A percentile compares a stretch with the other conserved stretches of the same genome.
These are phyloP conservation scores for Xylariaceae sp. DNA, from an alignment of 2,329 filamentous ascomycete genomes.

Conservation along the genomic window DNA sequence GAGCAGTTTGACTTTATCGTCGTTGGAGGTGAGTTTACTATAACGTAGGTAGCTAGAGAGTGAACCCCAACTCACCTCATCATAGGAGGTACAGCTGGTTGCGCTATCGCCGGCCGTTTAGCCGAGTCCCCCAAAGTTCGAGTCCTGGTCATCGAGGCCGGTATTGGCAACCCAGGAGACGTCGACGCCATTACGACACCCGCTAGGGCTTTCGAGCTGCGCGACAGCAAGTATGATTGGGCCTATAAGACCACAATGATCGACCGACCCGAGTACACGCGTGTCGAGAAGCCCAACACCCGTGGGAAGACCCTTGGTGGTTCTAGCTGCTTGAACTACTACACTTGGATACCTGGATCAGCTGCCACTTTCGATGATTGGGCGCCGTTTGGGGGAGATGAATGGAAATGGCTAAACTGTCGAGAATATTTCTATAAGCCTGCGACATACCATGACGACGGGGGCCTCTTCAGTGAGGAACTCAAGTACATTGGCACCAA, in stretches of 20 bases:
- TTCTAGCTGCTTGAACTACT: slow-evolving; percentile 63
- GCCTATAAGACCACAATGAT: slow-evolving; percentile 64
- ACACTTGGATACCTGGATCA: slow-evolving; percentile 63
- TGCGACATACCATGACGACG: slow-evolving; percentile 61
- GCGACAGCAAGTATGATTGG: slow-evolving; percentile 61
- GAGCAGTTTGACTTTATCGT: slow-evolving; percentile 39
- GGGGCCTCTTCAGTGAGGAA: slow-evolving; percentile 45
- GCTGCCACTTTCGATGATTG: slow-evolving; percentile 66
- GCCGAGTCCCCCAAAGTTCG: slow-evolving; percentile 52
- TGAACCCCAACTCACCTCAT: neutral
- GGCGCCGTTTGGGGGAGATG: slow-evolving; percentile 72
- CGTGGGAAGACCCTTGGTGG: slow-evolving; percentile 63
- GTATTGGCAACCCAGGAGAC: slow-evolving; percentile 50
- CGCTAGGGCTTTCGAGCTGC: slow-evolving; percentile 54
- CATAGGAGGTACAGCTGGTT: slow-evolving; percentile 51
- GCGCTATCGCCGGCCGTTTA: slow-evolving; percentile 53
- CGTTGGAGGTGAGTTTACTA: slow-evolving; percentile 23
- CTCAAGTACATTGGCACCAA: slow-evolving; percentile 53
- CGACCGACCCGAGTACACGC: slow-evolving; percentile 60
- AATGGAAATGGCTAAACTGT: slow-evolving; percentile 60
- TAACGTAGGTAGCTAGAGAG: neutral
- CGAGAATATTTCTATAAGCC: slow-evolving; percentile 57
- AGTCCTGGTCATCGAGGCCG: slow-evolving; percentile 52
- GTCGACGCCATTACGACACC: slow-evolving; percentile 58
- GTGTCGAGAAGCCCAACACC: slow-evolving; percentile 66